These are phyloP conservation scores for Hemisphaericaspora subhashii DNA, from an alignment of 1,139 yeast genomes.

Conservation along the genomic window DNA sequence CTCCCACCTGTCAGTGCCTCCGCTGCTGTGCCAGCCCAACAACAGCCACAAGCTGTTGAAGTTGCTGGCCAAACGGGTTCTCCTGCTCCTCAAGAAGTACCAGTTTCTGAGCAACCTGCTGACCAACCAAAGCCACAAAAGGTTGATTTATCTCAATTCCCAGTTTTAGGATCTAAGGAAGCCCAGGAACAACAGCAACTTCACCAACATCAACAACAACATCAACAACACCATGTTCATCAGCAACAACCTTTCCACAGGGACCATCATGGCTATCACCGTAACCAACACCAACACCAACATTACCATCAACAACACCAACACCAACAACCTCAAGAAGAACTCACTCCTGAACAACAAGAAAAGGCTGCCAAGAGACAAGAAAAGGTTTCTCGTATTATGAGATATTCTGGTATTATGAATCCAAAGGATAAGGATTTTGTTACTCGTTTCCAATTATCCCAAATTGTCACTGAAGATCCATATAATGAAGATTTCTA, in stretches of 20 bases:
- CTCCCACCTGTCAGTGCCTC: no score
- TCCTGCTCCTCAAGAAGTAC: slow-evolving; percentile 6
- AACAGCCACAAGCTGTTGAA: slow-evolving; percentile 9
- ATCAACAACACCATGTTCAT: slow-evolving; percentile 8
- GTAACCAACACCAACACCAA: slow-evolving; percentile 15
- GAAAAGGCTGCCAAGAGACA: slow-evolving; percentile 67
- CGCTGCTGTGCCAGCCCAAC: slow-evolving; percentile 19
- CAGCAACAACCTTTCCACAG: slow-evolving; percentile 9
- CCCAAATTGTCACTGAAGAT: slow-evolving; percentile 95
- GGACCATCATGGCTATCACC: slow-evolving; percentile 10
- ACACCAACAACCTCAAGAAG: slow-evolving; percentile 26
- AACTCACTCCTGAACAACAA: slow-evolving; percentile 47
- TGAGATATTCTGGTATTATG: slow-evolving; percentile 90
- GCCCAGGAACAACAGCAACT: slow-evolving; percentile 16
- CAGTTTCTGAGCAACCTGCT: slow-evolving; percentile 6
- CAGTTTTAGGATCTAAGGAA: slow-evolving; percentile 50
- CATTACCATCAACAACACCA: slow-evolving; percentile 17
- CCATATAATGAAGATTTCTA: slow-evolving; percentile 97
- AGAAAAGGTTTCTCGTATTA: slow-evolving; percentile 74
- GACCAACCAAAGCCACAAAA: slow-evolving; percentile 19
- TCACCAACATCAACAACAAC: slow-evolving; percentile 15
- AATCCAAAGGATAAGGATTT: slow-evolving; percentile 95
- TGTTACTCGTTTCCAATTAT: slow-evolving; percentile 88
- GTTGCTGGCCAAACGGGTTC: slow-evolving; percentile 11
- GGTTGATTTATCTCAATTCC: slow-evolving; percentile 49